These are phyloP conservation scores for Mucor sp. DNA, from an alignment of 371 early-diverging fungal species.

Conservation along the genomic window DNA sequence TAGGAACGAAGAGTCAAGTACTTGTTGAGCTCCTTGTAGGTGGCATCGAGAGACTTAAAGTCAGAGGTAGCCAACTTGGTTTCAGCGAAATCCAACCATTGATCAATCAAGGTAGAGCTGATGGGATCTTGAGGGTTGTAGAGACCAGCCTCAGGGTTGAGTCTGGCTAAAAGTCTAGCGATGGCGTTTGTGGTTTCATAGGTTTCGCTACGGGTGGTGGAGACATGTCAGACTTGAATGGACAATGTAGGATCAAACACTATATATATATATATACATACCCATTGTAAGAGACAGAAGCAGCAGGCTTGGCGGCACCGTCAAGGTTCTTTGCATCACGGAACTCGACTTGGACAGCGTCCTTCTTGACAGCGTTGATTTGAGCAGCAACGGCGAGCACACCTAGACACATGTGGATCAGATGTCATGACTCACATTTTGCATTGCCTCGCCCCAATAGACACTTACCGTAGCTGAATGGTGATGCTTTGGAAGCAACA, in stretches of 20 bases:
- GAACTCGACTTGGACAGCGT: constrained; percentile 40
- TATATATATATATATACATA: too few relatives aligned
- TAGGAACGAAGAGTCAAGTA: constrained; percentile 82
- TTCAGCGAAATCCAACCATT: constrained; percentile 68
- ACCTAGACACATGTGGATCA: constrained; percentile 16
- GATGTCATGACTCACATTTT: not conserved
- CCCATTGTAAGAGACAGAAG: constrained; percentile 43
- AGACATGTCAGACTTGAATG: not conserved
- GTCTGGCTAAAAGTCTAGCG: constrained; percentile 41
- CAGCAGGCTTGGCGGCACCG: constrained; percentile 36
- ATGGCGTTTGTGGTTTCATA: constrained; percentile 49
- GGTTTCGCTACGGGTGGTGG: constrained; percentile 30
- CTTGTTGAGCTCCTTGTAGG: constrained; percentile 72
- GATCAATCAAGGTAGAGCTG: constrained; percentile 55
- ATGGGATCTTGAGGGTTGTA: constrained; percentile 45
- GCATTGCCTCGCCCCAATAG: not conserved
- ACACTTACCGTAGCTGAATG: constrained; percentile 38
- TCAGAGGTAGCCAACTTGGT: constrained; percentile 61
- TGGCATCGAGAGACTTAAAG: constrained; percentile 73
- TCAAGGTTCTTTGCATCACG: constrained; percentile 46
- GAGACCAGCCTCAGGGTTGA: constrained; percentile 41
- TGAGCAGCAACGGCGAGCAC: constrained; percentile 42
- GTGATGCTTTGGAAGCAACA: constrained; percentile 48
- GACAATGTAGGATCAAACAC: too few relatives aligned
- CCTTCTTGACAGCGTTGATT: constrained; percentile 43